phyloP scores from a whole-genome alignment of 75 land plant genomes.

The Pinus taeda region DNA sequence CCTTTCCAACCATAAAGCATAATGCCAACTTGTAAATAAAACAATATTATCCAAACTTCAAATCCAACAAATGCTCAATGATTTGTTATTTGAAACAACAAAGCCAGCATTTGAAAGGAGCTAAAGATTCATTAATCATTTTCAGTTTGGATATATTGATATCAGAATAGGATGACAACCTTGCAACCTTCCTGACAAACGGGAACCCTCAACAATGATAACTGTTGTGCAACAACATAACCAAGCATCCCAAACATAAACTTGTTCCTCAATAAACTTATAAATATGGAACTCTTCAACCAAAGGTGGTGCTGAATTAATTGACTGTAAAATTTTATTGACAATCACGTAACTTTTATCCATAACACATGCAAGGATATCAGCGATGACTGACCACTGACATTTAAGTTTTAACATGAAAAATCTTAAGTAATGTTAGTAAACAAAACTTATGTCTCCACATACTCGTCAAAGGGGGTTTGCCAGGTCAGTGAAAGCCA shows the following conservation, averaged over 20 bases:
- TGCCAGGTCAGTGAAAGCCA: too few species aligned
- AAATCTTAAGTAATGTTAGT: neutral
- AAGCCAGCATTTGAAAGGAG: neutral
- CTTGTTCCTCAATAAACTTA: neutral
- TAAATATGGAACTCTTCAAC: neutral
- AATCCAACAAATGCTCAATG: neutral
- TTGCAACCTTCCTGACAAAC: neutral
- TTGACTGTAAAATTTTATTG: neutral
- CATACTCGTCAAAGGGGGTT: too few species aligned
- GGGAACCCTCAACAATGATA: neutral
- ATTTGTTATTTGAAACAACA: neutral
- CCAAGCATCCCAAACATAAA: neutral
- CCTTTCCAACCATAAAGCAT: neutral
- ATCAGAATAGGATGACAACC: neutral
- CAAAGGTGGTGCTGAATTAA: neutral
- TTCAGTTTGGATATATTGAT: neutral
- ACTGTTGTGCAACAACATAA: neutral
- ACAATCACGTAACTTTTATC: neutral
- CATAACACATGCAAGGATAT: neutral
- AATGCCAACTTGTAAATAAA: neutral
- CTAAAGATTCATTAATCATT: slow-evolving; percentile 5
- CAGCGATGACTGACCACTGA: neutral
- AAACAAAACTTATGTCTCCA: too few species aligned
- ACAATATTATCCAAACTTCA: neutral
- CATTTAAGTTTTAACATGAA: neutral